Conservation (phyloP, 257 asterid genomes). For the Jasminum sambac region DNA sequence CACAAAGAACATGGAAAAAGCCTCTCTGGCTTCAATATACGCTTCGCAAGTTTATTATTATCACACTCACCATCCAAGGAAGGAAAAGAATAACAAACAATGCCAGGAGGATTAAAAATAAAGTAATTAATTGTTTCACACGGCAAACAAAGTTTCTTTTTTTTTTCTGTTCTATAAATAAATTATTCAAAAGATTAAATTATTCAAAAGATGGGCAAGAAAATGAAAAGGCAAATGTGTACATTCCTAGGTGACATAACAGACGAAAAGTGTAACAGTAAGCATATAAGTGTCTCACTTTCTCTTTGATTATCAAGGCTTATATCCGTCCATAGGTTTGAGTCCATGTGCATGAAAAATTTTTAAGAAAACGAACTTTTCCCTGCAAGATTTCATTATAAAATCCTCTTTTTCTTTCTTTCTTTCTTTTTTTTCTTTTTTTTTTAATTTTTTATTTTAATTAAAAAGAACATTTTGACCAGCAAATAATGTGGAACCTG, state of each 20-base stretch:
- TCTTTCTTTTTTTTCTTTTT: no score
- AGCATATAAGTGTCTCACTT: no score
- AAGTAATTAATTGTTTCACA: not conserved
- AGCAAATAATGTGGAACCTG: slow-evolving; percentile 2
- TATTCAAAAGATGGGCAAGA: no score
- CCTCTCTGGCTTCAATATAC: not conserved
- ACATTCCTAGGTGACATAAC: no score
- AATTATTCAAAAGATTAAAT: no score
- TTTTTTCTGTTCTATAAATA: not conserved
- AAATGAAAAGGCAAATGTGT: no score
- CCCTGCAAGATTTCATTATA: slow-evolving; percentile 9
- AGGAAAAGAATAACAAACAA: not conserved
- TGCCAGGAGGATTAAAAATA: not conserved
- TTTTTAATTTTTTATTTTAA: no score
- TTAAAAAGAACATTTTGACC: slow-evolving; percentile 11
- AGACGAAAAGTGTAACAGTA: no score
- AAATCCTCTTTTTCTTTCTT: slow-evolving; percentile 10
- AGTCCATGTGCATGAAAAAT: slow-evolving; percentile 4
- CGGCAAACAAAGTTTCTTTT: not conserved
- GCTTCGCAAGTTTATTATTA: not conserved
- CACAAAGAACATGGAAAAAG: not conserved
- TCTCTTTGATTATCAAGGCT: no score
- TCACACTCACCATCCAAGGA: not conserved
- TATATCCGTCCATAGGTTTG: slow-evolving; percentile 4
- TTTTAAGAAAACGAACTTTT: slow-evolving; percentile 1